These are phyloP conservation scores for Rhododendron molle DNA, from an alignment of 148 eudicot genomes.

Conservation along the genomic window DNA sequence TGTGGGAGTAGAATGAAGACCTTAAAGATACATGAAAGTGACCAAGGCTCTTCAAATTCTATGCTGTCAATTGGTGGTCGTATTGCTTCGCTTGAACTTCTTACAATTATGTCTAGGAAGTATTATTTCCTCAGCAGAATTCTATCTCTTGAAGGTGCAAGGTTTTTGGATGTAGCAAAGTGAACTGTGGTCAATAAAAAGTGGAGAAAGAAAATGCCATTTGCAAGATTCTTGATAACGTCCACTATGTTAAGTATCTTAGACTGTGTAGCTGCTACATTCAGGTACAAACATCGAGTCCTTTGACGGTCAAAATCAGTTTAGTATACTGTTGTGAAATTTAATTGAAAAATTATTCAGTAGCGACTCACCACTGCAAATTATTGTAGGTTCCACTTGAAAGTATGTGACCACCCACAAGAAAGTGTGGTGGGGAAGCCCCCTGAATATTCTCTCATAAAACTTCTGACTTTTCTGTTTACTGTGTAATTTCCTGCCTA, in stretches of 20 bases:
- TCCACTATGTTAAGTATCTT: background rate
- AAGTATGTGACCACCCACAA: too few species aligned
- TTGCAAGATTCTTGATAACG: background rate
- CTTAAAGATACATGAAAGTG: background rate
- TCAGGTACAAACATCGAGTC: background rate
- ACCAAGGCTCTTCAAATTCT: background rate
- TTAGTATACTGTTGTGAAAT: too few species aligned
- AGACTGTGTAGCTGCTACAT: background rate
- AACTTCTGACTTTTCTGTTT: background rate
- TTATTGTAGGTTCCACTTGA: too few species aligned
- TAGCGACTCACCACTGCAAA: too few species aligned
- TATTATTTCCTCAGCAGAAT: background rate
- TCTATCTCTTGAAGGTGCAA: background rate
- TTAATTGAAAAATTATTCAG: too few species aligned
- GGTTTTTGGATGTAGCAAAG: background rate
- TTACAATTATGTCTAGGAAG: background rate
- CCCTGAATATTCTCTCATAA: too few species aligned
- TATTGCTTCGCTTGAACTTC: background rate
- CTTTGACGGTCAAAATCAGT: background rate
- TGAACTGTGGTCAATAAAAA: background rate
- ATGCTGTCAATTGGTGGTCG: background rate
- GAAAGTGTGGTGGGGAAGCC: too few species aligned
- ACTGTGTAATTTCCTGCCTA: too few species aligned
- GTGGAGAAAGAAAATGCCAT: background rate
- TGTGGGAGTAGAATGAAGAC: background rate